Conservation (phyloP, 805 yeast genomes). For the Ogataea neopini region DNA sequence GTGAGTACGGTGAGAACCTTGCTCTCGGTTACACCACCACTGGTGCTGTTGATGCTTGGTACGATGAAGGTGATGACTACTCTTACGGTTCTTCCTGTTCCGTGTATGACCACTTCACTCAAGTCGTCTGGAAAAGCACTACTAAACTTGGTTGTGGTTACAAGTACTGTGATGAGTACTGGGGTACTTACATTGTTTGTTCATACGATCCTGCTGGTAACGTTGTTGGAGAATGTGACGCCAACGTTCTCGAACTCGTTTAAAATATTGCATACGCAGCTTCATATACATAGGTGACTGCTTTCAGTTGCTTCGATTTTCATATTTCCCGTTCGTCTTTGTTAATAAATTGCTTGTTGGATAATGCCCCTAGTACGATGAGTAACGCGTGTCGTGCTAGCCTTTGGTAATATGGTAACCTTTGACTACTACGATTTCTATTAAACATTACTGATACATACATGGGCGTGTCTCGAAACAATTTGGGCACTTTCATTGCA, state of each 20-base stretch:
- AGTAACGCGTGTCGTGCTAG: too few relatives aligned
- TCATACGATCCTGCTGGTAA: slow-evolving; percentile 82
- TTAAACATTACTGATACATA: too few relatives aligned
- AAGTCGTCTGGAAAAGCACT: slow-evolving; percentile 67
- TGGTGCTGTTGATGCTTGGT: slow-evolving; percentile 71
- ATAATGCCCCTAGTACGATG: too few relatives aligned
- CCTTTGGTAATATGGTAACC: too few relatives aligned
- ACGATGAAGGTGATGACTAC: slow-evolving; percentile 60
- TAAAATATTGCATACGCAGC: neutral
- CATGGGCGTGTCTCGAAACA: too few relatives aligned
- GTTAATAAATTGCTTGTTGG: neutral
- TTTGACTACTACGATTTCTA: too few relatives aligned
- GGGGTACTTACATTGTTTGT: slow-evolving; percentile 69
- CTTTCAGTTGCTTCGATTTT: neutral
- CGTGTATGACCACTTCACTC: slow-evolving; percentile 67
- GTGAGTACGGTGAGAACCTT: slow-evolving; percentile 74
- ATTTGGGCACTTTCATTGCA: too few relatives aligned
- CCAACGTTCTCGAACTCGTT: slow-evolving; percentile 33
- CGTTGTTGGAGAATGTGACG: slow-evolving; percentile 45
- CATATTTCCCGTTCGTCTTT: slow-evolving; percentile 2
- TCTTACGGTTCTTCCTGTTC: slow-evolving; percentile 53
- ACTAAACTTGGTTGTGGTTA: slow-evolving; percentile 67
- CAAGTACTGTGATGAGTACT: slow-evolving; percentile 45
- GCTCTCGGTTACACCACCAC: slow-evolving; percentile 64
- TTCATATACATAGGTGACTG: neutral